Percentiles rank a stretch among this genome's conserved stretches.
Evolutionary conservation across 1,139 yeast species (phyloP).

Genomic region (Hemisphaericaspora lyxosophila): DNA sequence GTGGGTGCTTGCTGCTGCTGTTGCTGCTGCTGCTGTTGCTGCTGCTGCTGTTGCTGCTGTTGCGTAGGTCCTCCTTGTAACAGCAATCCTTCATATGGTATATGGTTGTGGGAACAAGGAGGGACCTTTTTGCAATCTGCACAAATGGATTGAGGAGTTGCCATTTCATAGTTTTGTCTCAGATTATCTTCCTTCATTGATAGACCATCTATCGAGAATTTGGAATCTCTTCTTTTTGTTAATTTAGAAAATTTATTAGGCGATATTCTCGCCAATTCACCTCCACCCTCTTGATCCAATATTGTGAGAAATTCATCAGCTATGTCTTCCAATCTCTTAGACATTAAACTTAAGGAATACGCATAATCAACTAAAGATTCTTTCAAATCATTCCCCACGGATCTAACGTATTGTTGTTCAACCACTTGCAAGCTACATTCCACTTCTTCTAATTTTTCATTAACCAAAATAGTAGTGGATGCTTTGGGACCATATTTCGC

Average conservation of each 20-base stretch:
- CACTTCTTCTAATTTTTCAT: conserved; percentile 52
- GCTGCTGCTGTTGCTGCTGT: too few species aligned
- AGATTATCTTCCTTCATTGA: conserved; percentile 6
- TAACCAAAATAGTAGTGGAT: conserved; percentile 36
- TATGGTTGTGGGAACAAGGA: conserved; percentile 9
- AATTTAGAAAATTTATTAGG: conserved; percentile 13
- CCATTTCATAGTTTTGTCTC: conserved; percentile 10
- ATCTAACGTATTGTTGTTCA: conserved; percentile 48
- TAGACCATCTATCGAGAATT: conserved; percentile 1
- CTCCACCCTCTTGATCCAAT: conserved; percentile 3
- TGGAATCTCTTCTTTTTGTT: conserved; percentile 4
- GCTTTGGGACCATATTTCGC: conserved; percentile 46
- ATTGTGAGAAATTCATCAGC: conserved; percentile 28
- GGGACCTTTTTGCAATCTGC: conserved; percentile 11
- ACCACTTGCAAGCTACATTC: conserved; percentile 50
- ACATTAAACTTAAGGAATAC: conserved; percentile 32
- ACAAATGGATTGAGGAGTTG: conserved; percentile 14
- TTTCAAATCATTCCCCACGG: conserved; percentile 46
- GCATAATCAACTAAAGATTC: conserved; percentile 46
- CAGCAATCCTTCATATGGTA: conserved; percentile 6
- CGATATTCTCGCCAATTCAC: conserved; percentile 8
- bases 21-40: too few species aligned
- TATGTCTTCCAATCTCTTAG: conserved; percentile 28
- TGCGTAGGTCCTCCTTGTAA: conserved; percentile 1
- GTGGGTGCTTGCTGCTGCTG: not conserved